Conservation (phyloP, 75 land plant species). For the Cupressus sempervirens region DNA sequence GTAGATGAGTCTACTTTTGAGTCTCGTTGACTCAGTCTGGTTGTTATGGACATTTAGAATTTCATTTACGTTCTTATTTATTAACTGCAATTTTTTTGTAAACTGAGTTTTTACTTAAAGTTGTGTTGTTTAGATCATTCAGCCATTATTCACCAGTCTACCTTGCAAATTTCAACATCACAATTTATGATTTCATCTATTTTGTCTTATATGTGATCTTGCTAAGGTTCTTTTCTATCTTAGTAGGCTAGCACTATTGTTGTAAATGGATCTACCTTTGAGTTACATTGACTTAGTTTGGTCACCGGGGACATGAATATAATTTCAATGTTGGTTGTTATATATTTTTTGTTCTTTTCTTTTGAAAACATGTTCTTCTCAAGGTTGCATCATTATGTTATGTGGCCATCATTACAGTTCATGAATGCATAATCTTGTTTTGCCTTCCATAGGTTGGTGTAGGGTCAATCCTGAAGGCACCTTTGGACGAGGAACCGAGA, state of each 20-base stretch:
- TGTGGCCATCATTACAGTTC: neutral
- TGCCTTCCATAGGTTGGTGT: conserved; percentile 57
- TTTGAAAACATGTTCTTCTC: neutral
- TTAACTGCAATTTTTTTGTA: too few relatives aligned
- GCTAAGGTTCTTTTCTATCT: neutral
- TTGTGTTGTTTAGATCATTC: too few relatives aligned
- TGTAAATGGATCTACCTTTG: neutral
- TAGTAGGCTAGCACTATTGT: neutral
- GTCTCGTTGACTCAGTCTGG: too few relatives aligned
- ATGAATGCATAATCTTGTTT: neutral
- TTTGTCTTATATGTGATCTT: neutral
- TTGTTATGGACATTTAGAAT: too few relatives aligned
- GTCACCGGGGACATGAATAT: neutral
- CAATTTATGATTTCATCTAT: neutral
- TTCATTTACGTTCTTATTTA: too few relatives aligned
- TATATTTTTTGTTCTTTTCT: neutral
- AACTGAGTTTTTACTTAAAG: too few relatives aligned
- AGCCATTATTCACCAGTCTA: too few relatives aligned
- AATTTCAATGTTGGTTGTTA: neutral
- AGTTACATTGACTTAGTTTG: neutral
- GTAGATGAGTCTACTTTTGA: too few relatives aligned
- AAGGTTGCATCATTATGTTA: neutral
- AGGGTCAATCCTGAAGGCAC: conserved; percentile 82
- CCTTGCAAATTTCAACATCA: neutral
- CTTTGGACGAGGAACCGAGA: conserved; percentile 52